Evolutionary conservation across 768 basidiomycete species (phyloP).

Genomic region (Naganishia randhawae): DNA sequence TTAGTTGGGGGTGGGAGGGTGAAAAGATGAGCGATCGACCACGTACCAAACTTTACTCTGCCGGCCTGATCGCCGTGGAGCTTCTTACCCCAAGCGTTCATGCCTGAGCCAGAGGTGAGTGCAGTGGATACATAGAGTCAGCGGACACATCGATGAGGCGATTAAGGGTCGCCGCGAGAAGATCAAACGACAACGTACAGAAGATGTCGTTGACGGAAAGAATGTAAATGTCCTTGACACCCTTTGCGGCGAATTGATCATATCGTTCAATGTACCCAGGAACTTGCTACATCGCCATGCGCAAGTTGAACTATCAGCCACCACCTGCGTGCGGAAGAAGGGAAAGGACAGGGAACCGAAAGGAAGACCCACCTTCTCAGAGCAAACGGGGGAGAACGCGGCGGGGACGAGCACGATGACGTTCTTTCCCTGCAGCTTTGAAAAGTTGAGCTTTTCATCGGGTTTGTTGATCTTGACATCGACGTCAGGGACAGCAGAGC

Average conservation of each 20-base stretch:
- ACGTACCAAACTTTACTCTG: slow-evolving; percentile 54
- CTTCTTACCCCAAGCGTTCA: slow-evolving; percentile 51
- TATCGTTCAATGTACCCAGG: slow-evolving; percentile 63
- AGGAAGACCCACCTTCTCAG: slow-evolving; percentile 44
- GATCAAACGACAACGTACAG: background rate
- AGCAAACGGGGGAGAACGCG: slow-evolving; percentile 48
- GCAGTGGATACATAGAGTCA: too few relatives aligned
- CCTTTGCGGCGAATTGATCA: slow-evolving; percentile 71
- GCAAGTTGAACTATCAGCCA: background rate
- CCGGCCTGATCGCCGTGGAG: slow-evolving; percentile 58
- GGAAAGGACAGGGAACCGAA: background rate
- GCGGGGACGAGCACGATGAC: slow-evolving; percentile 66
- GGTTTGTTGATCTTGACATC: slow-evolving; percentile 63
- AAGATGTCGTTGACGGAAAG: slow-evolving; percentile 76
- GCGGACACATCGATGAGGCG: background rate
- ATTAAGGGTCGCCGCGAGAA: background rate
- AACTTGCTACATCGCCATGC: slow-evolving; percentile 50
- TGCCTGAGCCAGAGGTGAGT: slow-evolving; percentile 2
- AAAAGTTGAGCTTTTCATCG: slow-evolving; percentile 47
- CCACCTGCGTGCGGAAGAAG: background rate
- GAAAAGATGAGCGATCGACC: background rate
- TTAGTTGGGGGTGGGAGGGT: background rate
- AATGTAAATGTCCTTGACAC: slow-evolving; percentile 64
- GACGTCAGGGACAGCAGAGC: slow-evolving; percentile 56
- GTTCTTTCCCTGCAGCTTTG: slow-evolving; percentile 46